A percentile compares a stretch with the other conserved stretches of the same genome.
These are phyloP conservation scores for Alopecurus myosuroides DNA, from an alignment of 176 grass and related monocot genomes.

Conservation along the genomic window DNA sequence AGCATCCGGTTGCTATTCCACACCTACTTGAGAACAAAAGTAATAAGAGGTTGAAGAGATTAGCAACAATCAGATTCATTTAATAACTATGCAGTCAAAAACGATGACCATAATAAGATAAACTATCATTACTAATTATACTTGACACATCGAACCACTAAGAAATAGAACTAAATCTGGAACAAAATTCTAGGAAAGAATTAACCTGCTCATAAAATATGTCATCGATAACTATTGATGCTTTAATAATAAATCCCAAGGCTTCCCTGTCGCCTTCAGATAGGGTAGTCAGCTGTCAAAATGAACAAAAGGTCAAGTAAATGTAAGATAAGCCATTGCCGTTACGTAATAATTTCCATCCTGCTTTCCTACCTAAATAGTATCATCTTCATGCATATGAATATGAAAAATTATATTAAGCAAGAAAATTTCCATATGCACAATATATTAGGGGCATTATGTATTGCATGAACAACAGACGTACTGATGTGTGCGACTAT, in stretches of 20 bases:
- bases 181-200: conserved; percentile 5
- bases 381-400: not conserved
- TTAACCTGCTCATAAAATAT: conserved; percentile 85
- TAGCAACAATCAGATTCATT: not conserved
- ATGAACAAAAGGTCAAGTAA: conserved; percentile 5
- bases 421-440: not conserved
- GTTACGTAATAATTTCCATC: not conserved
- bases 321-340: not conserved
- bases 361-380: conserved; percentile 5
- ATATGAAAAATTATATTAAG: not conserved
- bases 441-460: not conserved
- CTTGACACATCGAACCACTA: conserved; percentile 17
- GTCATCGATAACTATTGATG: conserved; percentile 84
- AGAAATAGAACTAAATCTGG: conserved; percentile 2
- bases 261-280: conserved; percentile 83
- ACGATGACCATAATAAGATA: conserved; percentile 1
- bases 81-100: conserved; percentile 6
- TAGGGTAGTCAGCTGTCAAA: conserved; percentile 65
- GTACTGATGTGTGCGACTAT: not conserved
- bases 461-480: not conserved
- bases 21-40: conserved; percentile 44
- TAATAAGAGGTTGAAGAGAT: conserved; percentile 25
- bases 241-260: conserved; percentile 68
- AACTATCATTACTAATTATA: conserved; percentile 5
- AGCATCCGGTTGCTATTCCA: conserved; percentile 68